Base-by-base conservation (phyloP, 371 early-diverging fungal species). In the Syncephalastrum racemosum region DNA sequence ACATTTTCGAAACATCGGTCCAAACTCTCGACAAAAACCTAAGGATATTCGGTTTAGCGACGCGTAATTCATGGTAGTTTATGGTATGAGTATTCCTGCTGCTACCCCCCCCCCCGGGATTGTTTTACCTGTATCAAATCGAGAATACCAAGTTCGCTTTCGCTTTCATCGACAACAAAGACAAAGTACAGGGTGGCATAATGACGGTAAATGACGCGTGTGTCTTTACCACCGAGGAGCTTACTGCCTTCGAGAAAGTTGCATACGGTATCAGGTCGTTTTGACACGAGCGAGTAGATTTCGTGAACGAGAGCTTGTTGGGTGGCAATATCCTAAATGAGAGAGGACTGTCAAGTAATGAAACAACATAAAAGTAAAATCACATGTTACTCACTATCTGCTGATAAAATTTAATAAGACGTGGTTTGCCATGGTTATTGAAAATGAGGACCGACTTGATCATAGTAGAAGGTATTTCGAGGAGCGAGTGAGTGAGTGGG, bases 151-250 rank as follows among this genome's bases (percentile, higher is more conserved):
- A 97, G 84, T 61, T 96, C 96, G 58, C 93, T 92, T 70, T 97
- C 98, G 12, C 94, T 90, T 40, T 89, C 85, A 66, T 96, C 98
- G 0, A 93, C 96, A 0, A 97, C 93, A 79, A 97, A 95, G 6
- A 94, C 95, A 83, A 97, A 96, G 68, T 94, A 96, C n/a, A 97
- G 76, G 0, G 97, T 95, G 24, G 91, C 89, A 64, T 91, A 92
- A 64, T 90, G 91, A 25, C 98, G 82, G 71, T 96, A 97, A 25
- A 96, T 92, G 47, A 97, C 90, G 40, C 93, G 87, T 1, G 94
- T 90, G 66, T 93, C 93, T 58, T 86, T 77, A 8, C 92, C 91
- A 40, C 92, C 94, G 8, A 95, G 72, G 23, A 92, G 73, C 54
- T 88, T 87, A 54, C 89, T 86, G 12, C 95, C 94, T 62, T 94